These are phyloP conservation scores for Cryomyces minteri DNA, from an alignment of 495 filamentous ascomycete genomes.

Conservation along the genomic window DNA sequence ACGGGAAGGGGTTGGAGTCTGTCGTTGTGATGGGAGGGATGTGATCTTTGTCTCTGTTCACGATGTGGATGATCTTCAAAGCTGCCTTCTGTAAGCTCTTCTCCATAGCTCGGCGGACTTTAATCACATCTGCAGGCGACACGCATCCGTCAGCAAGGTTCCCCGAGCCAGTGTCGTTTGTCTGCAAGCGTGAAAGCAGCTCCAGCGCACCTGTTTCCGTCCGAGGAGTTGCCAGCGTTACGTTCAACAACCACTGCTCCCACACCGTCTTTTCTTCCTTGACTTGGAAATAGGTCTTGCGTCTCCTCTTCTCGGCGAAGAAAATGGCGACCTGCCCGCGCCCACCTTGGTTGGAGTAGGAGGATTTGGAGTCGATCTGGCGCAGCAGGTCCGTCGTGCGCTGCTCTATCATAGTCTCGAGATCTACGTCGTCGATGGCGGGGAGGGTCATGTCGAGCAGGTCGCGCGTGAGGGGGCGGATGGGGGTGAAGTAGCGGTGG, in stretches of 20 bases:
- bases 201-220: slow-evolving; percentile 61
- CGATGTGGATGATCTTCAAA: slow-evolving; percentile 70
- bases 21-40: slow-evolving; percentile 93
- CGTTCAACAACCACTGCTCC: slow-evolving; percentile 88
- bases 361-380: slow-evolving; percentile 19
- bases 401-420: slow-evolving; percentile 85
- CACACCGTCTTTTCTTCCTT: slow-evolving; percentile 87
- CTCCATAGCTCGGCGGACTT: slow-evolving; percentile 75
- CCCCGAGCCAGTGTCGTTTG: too few species aligned
- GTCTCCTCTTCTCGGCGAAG: slow-evolving; percentile 87
- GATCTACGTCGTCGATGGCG: slow-evolving; percentile 70
- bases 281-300: slow-evolving; percentile 45
- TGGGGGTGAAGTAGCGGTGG: slow-evolving; percentile 84
- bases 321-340: slow-evolving; percentile 71
- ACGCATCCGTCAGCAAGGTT: neutral
- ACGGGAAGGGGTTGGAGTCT: slow-evolving; percentile 87
- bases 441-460: slow-evolving; percentile 85
- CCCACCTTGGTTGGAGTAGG: slow-evolving; percentile 25
- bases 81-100: slow-evolving; percentile 68
- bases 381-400: slow-evolving; percentile 60
- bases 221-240: slow-evolving; percentile 72
- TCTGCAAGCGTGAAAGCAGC: neutral
- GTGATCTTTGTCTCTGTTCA: slow-evolving; percentile 82
- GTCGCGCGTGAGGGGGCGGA: slow-evolving; percentile 71
- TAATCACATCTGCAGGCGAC: slow-evolving; percentile 47